These are phyloP conservation scores for Solanum verrucosum DNA, from an alignment of 257 asterid genomes.

Conservation along the genomic window DNA sequence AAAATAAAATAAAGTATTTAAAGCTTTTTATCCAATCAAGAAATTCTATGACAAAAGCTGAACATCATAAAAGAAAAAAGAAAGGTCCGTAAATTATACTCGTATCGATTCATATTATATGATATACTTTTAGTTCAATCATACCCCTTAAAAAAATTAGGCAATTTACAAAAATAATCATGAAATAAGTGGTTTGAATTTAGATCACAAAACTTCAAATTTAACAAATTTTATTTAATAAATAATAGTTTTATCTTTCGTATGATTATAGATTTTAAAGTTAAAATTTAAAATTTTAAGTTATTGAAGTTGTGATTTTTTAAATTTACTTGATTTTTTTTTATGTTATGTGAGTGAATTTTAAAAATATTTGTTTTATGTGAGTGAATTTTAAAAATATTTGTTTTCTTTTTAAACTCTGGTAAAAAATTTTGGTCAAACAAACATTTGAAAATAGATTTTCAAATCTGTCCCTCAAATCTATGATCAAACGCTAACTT, in stretches of 20 bases:
- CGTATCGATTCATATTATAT: background rate
- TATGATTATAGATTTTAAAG: background rate
- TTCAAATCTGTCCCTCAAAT: background rate
- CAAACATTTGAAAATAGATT: background rate
- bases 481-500: background rate
- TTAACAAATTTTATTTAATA: background rate
- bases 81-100: background rate
- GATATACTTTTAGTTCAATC: background rate
- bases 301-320: background rate
- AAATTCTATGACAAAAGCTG: slow-evolving; percentile 8
- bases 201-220: background rate
- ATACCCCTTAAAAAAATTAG: background rate
- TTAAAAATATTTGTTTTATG: no score
- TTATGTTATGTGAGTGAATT: background rate
- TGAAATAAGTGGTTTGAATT: background rate
- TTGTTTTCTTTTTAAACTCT: background rate
- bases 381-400: no score
- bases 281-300: background rate
- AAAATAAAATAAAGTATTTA: background rate
- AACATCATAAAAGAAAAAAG: background rate
- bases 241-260: background rate
- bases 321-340: background rate
- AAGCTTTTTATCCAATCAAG: slow-evolving; percentile 15
- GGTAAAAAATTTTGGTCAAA: background rate
- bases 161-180: background rate